Evolutionary conservation across 2,329 filamentous ascomycete genomes (phyloP), one percentile per base, ranked within the genome.

Genomic region (Leptodontidium sp.): DNA sequence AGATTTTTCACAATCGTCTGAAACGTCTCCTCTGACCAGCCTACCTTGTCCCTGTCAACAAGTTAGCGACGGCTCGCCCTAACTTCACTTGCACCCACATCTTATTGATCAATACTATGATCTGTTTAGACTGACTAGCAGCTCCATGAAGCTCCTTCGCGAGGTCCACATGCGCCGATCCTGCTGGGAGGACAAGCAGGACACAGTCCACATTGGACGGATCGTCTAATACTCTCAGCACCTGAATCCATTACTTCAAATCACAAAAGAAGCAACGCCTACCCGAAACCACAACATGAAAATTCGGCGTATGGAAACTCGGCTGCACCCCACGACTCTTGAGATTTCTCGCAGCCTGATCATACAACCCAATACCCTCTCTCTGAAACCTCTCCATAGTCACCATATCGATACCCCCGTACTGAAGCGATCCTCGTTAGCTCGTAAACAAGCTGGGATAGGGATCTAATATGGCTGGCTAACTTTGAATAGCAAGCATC

Each of bases 41-140:
- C 24, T 6, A 61, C 32, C 26, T 14, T 15, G 21, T 61, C 58
- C 58, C 58, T 61, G 5, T 29, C 9, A 9, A 24, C 15, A 7
- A 12, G 24, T 43, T 7, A 61, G 58, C n/a, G 35, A 24, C 1
- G 21, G 26, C 12, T 17, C 26, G 38, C 15, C 2, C 58, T n/a
- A 24, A 61, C 12, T 4, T 38, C 4, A 40, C 15, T 7, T 38
- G 1, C 8, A 61, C 35, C 4, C 24, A 61, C 35, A 61, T 61
- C 38, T 61, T 61, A 29, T 61, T 47, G 21, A 61, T 47, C 12
- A 61, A 17, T 8, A 61, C 35, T 14, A 61, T 61, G n/a, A 61
- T 15, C 17, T 61, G 6, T 6, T 43, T 47, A 26, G 49, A 45
- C 11, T 45, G 15, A 12, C 15, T 17, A 24, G 53, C 53, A 58